A percentile compares a stretch with the other conserved stretches of the same genome.
Conservation (phyloP, 208 protist genomes). For the Acanthamoeba culbertsoni region DNA sequence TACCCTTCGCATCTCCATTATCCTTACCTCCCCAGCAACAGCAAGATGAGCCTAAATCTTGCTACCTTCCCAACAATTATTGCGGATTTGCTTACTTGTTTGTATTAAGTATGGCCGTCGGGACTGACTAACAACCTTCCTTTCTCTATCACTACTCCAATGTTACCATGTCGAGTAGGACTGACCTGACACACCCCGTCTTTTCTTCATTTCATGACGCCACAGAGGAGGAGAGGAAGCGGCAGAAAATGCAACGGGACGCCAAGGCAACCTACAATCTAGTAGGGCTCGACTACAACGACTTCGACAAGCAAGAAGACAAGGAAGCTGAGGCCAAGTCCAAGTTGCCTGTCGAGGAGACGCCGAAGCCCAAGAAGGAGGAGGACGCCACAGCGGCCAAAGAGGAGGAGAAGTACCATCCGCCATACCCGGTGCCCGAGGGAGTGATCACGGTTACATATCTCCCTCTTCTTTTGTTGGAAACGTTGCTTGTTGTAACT, state of each 20-base stretch:
- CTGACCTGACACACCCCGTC: background rate
- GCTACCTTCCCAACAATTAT: too few relatives aligned
- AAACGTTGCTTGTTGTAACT: background rate
- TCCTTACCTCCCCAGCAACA: too few relatives aligned
- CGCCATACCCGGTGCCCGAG: background rate
- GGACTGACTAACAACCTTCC: background rate
- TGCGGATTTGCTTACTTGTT: too few relatives aligned
- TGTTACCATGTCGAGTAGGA: too few relatives aligned
- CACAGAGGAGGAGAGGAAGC: constrained; percentile 41
- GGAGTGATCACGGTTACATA: background rate
- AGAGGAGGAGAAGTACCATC: background rate
- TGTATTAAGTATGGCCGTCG: too few relatives aligned
- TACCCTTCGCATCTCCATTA: too few relatives aligned
- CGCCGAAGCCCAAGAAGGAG: background rate
- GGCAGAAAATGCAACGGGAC: constrained; percentile 39
- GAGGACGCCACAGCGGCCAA: too few relatives aligned
- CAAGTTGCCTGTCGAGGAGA: background rate
- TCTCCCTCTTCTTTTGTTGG: background rate
- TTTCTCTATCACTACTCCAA: background rate
- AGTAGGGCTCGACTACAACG: background rate
- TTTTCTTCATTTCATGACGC: background rate
- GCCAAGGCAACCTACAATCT: background rate
- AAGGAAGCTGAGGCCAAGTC: background rate
- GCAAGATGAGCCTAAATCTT: too few relatives aligned
- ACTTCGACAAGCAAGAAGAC: background rate